Base-by-base conservation (phyloP, 2,329 filamentous ascomycete species). In the Pseudogymnoascus pannorum region DNA sequence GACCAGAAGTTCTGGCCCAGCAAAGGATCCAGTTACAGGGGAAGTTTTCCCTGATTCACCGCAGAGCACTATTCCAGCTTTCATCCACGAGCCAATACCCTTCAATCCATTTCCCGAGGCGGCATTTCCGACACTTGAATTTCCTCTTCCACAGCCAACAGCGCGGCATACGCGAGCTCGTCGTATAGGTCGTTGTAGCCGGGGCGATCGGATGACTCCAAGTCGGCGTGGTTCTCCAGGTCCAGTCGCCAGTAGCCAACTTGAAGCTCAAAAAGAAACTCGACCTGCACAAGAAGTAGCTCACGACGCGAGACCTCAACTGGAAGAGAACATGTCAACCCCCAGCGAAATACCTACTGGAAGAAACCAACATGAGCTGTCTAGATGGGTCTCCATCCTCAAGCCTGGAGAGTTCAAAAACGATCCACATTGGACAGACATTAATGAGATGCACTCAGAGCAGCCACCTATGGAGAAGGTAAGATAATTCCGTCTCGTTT, bases 71-170 rank as follows among this genome's bases (percentile, higher is more conserved):
- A 20, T 54, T 20, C 48, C 26, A 18, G 48, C 48, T 20, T 54
- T 54, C 48, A 54, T 54, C 16, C 48, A 31, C 14, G n/a, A 54
- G 14, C 26, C 48, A 2, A 22, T 54, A 4, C 48, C 48, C 9
- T 54, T 54, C 48, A 54, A 54, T n/a, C 57, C 57, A 1, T 22
- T 29, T n/a, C 57, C 24, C 2, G 33, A 36, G 5, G 33, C 57
- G 31, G 31, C 57, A 58, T 58, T 58, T 40, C 57, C 57, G 6
- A 38, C 57, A 38, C 57, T 58, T 18, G 57, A 58, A 22, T 58
- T 38, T 29, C 57, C 33, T 26, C 6, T 58, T 54, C 48, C 48
- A 18, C 24, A 16, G n/a, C 31, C 33, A 24, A 18, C 26, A 9
- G 18, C n/a, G 14, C 33, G 18, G 24, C 18, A 58, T 24, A 24